Evolutionary conservation across 2,329 filamentous ascomycete genomes (phyloP).

Genomic region (Calonectria leucothoes): DNA sequence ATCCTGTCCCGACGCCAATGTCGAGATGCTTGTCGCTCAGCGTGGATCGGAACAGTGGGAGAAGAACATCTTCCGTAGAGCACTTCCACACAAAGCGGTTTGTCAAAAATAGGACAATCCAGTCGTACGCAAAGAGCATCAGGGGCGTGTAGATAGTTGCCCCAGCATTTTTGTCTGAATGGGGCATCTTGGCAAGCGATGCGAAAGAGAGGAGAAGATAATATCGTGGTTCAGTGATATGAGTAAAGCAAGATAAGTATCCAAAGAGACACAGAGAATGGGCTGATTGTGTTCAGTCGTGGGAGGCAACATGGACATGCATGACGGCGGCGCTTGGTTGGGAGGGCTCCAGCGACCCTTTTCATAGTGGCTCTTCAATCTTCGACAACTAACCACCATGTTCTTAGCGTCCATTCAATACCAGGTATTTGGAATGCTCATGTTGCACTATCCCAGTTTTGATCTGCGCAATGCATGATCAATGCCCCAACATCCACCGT

Average conservation of each 20-base stretch:
- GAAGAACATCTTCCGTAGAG: conserved; percentile 41
- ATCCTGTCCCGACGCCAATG: conserved; percentile 54
- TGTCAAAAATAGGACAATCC: conserved; percentile 49
- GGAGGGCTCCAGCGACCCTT: not conserved
- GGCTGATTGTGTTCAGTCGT: not conserved
- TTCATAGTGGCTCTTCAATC: not conserved
- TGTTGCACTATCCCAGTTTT: not conserved
- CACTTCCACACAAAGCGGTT: conserved; percentile 51
- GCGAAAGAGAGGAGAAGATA: not conserved
- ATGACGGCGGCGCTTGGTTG: not conserved
- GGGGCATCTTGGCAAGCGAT: not conserved
- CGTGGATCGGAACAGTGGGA: conserved; percentile 49
- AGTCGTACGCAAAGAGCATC: conserved; percentile 44
- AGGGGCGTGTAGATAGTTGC: not conserved
- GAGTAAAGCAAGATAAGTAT: not conserved
- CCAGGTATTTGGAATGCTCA: not conserved
- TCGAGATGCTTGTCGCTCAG: conserved; percentile 52
- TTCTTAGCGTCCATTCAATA: not conserved
- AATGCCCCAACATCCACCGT: not conserved
- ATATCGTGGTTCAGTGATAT: not conserved
- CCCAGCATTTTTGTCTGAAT: conserved; percentile 40
- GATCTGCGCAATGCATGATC: too few relatives aligned
- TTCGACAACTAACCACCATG: not conserved
- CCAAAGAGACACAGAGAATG: not conserved
- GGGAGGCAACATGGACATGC: not conserved